Evolutionary conservation across 83 land plant species (phyloP).

Genomic region (Larix sibirica): DNA sequence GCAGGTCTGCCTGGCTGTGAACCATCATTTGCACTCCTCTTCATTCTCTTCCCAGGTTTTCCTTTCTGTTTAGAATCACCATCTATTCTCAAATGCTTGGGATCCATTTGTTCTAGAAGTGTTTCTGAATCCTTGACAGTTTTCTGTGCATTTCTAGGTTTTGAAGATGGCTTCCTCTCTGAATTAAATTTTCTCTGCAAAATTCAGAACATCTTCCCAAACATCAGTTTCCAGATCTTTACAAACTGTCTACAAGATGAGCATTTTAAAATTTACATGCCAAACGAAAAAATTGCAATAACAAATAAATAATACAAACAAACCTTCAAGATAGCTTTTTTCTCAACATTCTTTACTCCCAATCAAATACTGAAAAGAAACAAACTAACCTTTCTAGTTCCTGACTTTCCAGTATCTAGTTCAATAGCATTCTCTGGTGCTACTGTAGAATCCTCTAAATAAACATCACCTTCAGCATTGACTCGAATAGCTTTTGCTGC

Average conservation of each 20-base stretch:
- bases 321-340: neutral
- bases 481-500: slow-evolving; percentile 62
- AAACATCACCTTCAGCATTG: slow-evolving; percentile 90
- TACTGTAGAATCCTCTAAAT: slow-evolving; percentile 64
- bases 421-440: slow-evolving; percentile 23
- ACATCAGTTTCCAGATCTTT: neutral
- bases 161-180: slow-evolving; percentile 45
- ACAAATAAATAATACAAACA: neutral
- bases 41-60: slow-evolving; percentile 44
- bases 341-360: neutral
- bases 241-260: neutral
- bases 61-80: slow-evolving; percentile 28
- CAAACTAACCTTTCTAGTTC: slow-evolving; percentile 59
- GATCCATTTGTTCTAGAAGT: slow-evolving; percentile 6
- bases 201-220: neutral
- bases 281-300: neutral
- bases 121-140: slow-evolving; percentile 21
- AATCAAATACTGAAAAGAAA: neutral
- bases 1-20: slow-evolving; percentile 1
- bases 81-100: slow-evolving; percentile 17
- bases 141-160: slow-evolving; percentile 40
- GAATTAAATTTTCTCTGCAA: slow-evolving; percentile 64
- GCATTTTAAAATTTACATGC: neutral
- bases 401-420: slow-evolving; percentile 40
- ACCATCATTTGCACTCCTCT: slow-evolving; percentile 39